Conservation (phyloP, 768 basidiomycete genomes). For the Lentinula edodes region DNA sequence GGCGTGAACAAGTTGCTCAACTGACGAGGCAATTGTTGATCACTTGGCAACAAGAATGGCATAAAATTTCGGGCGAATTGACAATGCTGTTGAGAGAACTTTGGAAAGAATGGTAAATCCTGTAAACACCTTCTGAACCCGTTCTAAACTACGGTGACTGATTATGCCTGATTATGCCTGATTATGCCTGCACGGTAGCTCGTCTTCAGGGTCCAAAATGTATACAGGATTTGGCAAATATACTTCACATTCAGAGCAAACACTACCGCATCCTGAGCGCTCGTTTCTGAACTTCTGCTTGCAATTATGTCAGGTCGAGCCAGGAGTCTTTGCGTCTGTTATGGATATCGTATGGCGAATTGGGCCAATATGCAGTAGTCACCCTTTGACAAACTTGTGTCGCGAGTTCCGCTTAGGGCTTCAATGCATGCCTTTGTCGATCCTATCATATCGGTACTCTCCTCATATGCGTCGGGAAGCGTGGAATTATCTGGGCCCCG, state of each 20-base stretch:
- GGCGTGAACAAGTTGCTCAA: neutral
- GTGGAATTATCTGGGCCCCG: neutral
- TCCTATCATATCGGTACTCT: neutral
- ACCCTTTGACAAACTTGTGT: neutral
- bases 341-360: neutral
- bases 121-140: neutral
- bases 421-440: neutral
- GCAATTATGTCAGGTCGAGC: neutral
- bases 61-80: neutral
- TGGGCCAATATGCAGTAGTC: neutral
- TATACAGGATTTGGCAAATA: neutral
- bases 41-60: neutral
- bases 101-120: neutral
- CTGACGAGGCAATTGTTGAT: neutral
- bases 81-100: neutral
- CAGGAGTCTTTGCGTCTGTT: neutral
- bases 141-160: neutral
- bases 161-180: too few relatives aligned
- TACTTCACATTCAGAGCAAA: neutral
- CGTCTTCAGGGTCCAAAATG: neutral
- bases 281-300: neutral
- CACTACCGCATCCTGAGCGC: neutral
- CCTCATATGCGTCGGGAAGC: neutral
- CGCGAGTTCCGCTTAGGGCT: neutral
- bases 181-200: too few relatives aligned